Percentiles rank a stretch among this genome's conserved stretches.
Evolutionary conservation across 1,284 basidiomycete species (phyloP).

Genomic region (Microbotryomycetes sp.): DNA sequence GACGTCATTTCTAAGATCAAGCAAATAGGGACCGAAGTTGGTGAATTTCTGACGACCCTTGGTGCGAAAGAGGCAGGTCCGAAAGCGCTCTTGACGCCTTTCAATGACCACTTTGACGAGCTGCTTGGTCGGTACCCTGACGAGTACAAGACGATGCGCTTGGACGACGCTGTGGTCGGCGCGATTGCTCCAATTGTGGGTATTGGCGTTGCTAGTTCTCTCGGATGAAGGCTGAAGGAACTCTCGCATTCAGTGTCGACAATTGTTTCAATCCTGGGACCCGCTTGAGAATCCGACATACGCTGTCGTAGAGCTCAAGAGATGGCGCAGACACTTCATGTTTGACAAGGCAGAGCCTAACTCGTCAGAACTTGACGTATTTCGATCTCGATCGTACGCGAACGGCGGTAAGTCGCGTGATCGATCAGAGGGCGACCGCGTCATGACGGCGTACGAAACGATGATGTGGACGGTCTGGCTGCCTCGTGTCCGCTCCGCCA

Average conservation of each 20-base stretch:
- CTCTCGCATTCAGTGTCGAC: constrained; percentile 28
- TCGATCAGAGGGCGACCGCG: constrained; percentile 9
- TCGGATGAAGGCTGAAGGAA: too few relatives aligned
- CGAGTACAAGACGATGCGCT: constrained; percentile 68
- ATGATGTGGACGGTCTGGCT: constrained; percentile 92
- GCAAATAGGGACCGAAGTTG: constrained; percentile 9
- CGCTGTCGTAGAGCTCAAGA: constrained; percentile 37
- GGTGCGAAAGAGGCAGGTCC: constrained; percentile 5
- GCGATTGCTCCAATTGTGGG: constrained; percentile 71
- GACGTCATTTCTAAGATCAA: constrained; percentile 11
- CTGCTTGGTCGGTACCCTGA: constrained; percentile 61
- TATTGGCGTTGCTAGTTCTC: too few relatives aligned
- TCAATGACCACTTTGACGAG: constrained; percentile 62
- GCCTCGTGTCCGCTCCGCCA: constrained; percentile 77
- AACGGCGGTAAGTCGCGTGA: not conserved
- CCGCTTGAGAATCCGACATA: constrained; percentile 25
- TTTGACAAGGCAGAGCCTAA: constrained; percentile 62
- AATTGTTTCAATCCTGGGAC: constrained; percentile 30
- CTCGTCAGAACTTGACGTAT: constrained; percentile 52
- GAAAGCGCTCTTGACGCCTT: constrained; percentile 60
- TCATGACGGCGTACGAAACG: constrained; percentile 93
- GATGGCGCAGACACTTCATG: constrained; percentile 50
- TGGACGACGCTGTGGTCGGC: constrained; percentile 89
- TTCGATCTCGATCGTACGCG: constrained; percentile 42
- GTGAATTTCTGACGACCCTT: constrained; percentile 5